Evolutionary conservation across 192 early-diverging fungal species (phyloP).

Genomic region (Backusella tuberculispora): DNA sequence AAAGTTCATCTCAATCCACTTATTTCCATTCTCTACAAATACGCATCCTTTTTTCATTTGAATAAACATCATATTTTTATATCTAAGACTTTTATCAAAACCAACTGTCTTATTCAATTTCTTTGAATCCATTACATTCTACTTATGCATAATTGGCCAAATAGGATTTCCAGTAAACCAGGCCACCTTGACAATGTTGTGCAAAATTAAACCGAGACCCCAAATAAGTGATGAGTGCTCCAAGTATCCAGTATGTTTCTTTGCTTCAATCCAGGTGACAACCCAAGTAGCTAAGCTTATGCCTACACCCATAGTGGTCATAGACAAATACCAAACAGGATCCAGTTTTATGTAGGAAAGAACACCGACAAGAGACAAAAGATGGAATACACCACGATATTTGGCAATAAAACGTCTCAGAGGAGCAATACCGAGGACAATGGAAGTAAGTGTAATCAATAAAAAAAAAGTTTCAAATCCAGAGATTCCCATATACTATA

Average conservation of each 20-base stretch:
- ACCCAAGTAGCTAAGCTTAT: conserved; percentile 61
- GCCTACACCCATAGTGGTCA: conserved; percentile 63
- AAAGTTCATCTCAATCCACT: too few relatives aligned
- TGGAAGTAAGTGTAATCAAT: conserved; percentile 62
- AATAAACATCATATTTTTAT: too few relatives aligned
- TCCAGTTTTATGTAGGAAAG: conserved; percentile 59
- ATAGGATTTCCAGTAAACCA: conserved; percentile 82
- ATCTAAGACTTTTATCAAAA: too few relatives aligned
- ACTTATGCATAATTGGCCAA: conserved; percentile 79
- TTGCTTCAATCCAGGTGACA: conserved; percentile 59
- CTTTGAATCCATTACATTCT: too few relatives aligned
- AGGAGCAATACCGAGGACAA: conserved; percentile 59
- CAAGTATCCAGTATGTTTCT: conserved; percentile 54
- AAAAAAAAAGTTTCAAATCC: conserved; percentile 78
- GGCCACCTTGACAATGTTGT: conserved; percentile 71
- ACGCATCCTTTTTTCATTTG: too few relatives aligned
- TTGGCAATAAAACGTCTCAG: conserved; percentile 59
- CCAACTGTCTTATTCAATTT: too few relatives aligned
- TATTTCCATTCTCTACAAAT: too few relatives aligned
- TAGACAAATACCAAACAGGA: conserved; percentile 62
- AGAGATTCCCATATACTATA: conserved; percentile 86
- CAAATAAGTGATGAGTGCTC: conserved; percentile 69
- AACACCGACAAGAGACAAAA: conserved; percentile 66
- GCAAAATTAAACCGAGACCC: conserved; percentile 68
- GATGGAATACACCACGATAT: conserved; percentile 58